phyloP scores from a whole-genome alignment of 1,139 yeast genomes.

The Saccharomyces pastorianus region DNA sequence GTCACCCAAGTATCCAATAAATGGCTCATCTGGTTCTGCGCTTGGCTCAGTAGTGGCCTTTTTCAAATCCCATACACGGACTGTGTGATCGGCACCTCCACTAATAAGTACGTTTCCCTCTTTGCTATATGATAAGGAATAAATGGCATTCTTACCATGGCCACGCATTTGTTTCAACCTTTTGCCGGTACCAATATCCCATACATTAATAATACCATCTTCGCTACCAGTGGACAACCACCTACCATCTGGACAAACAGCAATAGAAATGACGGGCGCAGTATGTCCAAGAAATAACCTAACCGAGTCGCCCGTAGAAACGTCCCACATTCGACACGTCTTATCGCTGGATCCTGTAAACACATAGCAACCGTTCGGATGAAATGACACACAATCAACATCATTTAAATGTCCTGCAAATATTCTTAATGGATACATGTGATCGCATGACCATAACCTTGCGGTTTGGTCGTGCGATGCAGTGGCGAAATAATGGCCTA shows the following conservation, averaged over 20 bases:
- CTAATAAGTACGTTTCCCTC: slow-evolving; percentile 88
- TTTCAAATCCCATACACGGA: slow-evolving; percentile 92
- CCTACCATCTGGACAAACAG: slow-evolving; percentile 93
- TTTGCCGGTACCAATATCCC: slow-evolving; percentile 94
- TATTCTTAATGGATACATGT: slow-evolving; percentile 87
- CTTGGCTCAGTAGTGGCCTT: slow-evolving; percentile 75
- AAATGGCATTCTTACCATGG: slow-evolving; percentile 81
- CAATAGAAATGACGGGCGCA: slow-evolving; percentile 74
- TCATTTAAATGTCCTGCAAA: slow-evolving; percentile 97
- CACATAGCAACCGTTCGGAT: slow-evolving; percentile 90
- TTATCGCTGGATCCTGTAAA: slow-evolving; percentile 94
- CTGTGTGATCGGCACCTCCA: slow-evolving; percentile 89
- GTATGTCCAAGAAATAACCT: slow-evolving; percentile 93
- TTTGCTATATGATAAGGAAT: slow-evolving; percentile 74
- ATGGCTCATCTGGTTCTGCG: slow-evolving; percentile 66
- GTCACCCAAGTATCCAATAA: slow-evolving; percentile 36
- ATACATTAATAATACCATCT: slow-evolving; percentile 77
- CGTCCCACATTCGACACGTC: slow-evolving; percentile 97
- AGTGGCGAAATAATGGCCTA: slow-evolving; percentile 95
- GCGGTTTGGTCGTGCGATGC: slow-evolving; percentile 98
- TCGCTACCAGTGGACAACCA: slow-evolving; percentile 96
- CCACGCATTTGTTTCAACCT: slow-evolving; percentile 79
- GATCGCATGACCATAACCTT: slow-evolving; percentile 95
- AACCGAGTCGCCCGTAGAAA: slow-evolving; percentile 79
- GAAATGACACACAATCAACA: slow-evolving; percentile 91